phyloP scores from a whole-genome alignment of 345 rosid species.

The Ceriops tagal region DNA sequence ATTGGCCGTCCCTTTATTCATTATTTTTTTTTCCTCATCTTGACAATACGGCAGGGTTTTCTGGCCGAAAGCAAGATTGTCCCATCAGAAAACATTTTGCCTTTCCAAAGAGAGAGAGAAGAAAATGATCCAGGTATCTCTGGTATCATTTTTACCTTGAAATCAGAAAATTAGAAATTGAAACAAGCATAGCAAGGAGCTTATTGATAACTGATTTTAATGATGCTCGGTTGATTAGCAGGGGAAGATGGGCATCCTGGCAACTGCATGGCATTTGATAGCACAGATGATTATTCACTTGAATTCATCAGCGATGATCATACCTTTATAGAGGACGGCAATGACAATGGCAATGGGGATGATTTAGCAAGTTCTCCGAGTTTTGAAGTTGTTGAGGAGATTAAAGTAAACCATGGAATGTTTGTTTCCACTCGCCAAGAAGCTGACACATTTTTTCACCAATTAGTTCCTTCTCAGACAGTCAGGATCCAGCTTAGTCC shows the following conservation, averaged over 20 bases:
- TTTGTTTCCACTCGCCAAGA: slow-evolving; percentile 70
- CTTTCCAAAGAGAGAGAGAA: slow-evolving; percentile 36
- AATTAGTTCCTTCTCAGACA: slow-evolving; percentile 70
- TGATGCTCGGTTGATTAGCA: slow-evolving; percentile 11
- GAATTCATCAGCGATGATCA: slow-evolving; percentile 47
- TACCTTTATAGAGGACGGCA: slow-evolving; percentile 27
- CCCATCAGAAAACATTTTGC: slow-evolving; percentile 62
- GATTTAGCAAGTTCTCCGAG: slow-evolving; percentile 46
- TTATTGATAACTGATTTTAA: neutral
- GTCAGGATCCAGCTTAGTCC: slow-evolving; percentile 65
- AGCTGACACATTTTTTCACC: slow-evolving; percentile 84
- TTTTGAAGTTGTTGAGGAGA: slow-evolving; percentile 67
- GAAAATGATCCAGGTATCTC: slow-evolving; percentile 43
- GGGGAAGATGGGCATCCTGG: slow-evolving; percentile 33
- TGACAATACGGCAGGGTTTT: slow-evolving; percentile 30
- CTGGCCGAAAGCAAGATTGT: slow-evolving; percentile 59
- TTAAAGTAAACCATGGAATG: slow-evolving; percentile 72
- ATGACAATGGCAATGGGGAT: slow-evolving; percentile 23
- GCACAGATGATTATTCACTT: slow-evolving; percentile 43
- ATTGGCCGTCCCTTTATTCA: too few species aligned
- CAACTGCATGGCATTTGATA: slow-evolving; percentile 41
- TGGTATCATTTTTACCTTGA: neutral
- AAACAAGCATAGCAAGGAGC: neutral
- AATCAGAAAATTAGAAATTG: neutral
- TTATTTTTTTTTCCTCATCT: too few species aligned